Evolutionary conservation across 345 rosid species (phyloP).

Genomic region (Populus nigra): DNA sequence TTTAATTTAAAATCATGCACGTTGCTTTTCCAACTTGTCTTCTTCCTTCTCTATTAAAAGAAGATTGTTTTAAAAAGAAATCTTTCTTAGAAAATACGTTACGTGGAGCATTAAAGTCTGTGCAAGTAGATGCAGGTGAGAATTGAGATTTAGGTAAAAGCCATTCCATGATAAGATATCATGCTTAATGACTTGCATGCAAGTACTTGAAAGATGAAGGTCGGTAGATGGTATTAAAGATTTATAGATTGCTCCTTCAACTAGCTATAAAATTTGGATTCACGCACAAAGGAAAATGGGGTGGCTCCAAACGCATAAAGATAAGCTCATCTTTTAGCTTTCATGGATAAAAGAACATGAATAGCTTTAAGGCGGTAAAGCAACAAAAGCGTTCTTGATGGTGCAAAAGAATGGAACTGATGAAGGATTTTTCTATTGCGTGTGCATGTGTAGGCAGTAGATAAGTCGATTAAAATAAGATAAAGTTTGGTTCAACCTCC

Average conservation of each 20-base stretch:
- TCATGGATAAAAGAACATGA: background rate
- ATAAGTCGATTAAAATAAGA: background rate
- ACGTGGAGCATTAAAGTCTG: background rate
- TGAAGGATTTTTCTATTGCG: background rate
- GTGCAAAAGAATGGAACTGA: background rate
- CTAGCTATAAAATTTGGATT: conserved; percentile 7
- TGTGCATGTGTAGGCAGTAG: background rate
- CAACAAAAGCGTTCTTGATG: conserved; percentile 13
- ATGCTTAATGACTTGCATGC: conserved; percentile 30
- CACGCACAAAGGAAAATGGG: background rate
- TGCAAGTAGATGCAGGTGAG: conserved; percentile 8
- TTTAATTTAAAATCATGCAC: background rate
- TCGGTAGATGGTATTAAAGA: conserved; percentile 19
- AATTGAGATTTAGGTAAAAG: conserved; percentile 41
- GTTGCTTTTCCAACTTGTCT: conserved; percentile 2
- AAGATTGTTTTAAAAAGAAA: background rate
- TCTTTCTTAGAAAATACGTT: background rate
- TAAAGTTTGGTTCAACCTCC: background rate
- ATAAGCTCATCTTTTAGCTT: background rate
- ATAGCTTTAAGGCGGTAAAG: conserved; percentile 3
- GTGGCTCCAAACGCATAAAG: background rate
- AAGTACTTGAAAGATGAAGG: conserved; percentile 18
- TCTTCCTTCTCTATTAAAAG: background rate
- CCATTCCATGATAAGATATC: conserved; percentile 28
- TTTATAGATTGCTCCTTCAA: conserved; percentile 12